These are phyloP conservation scores for Epipyxis sp. DNA, from an alignment of 108 stramenopile genomes.

Conservation along the genomic window DNA sequence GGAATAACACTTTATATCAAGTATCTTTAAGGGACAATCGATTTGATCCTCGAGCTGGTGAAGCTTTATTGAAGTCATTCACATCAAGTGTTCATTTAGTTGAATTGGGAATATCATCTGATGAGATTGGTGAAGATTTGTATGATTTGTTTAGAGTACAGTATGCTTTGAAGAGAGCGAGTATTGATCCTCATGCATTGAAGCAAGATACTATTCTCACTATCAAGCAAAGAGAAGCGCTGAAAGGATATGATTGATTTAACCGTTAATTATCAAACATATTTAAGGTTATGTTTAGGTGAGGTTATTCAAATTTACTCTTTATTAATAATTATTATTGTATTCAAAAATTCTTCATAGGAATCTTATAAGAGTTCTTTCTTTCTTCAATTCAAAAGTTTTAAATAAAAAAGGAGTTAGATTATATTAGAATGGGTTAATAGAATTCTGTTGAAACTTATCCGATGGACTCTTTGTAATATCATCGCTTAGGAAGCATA, in stretches of 20 bases:
- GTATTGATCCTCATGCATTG: neutral
- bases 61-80: neutral
- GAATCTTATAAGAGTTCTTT: too few relatives aligned
- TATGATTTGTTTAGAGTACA: neutral
- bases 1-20: constrained; percentile 15
- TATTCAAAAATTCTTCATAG: too few relatives aligned
- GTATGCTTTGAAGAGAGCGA: neutral
- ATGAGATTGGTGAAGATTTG: neutral
- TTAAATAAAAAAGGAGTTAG: too few relatives aligned
- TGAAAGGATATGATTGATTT: neutral
- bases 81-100: neutral
- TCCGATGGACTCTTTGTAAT: too few relatives aligned
- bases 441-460: too few relatives aligned
- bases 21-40: constrained; percentile 16
- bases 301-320: too few relatives aligned
- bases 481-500: too few relatives aligned
- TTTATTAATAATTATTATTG: too few relatives aligned
- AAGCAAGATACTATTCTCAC: neutral
- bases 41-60: constrained; percentile 20
- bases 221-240: neutral
- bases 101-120: neutral
- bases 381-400: too few relatives aligned
- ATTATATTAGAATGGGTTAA: too few relatives aligned
- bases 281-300: too few relatives aligned
- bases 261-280: too few relatives aligned